Conservation (phyloP, 192 early-diverging fungal species). For the Phlyctochytrium planicorne region DNA sequence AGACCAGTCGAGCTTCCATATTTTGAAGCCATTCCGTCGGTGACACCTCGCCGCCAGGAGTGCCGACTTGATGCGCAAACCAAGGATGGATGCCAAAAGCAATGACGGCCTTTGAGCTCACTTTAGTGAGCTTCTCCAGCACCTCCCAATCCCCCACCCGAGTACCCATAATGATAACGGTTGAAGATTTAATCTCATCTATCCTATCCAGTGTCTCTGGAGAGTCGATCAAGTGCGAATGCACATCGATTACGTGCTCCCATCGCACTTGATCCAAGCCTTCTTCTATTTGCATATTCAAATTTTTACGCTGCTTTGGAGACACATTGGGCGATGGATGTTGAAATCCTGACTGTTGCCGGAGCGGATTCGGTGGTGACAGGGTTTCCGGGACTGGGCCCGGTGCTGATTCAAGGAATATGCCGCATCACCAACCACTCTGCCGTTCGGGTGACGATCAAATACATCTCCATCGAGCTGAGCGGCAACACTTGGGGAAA, state of each 20-base stretch:
- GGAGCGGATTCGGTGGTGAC: not conserved
- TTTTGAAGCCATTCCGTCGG: conserved; percentile 29
- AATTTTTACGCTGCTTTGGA: no score
- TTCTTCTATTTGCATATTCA: no score
- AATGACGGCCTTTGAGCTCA: conserved; percentile 2
- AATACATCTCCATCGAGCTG: not conserved
- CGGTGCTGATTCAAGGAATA: not conserved
- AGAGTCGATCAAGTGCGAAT: conserved; percentile 30
- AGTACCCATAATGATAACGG: conserved; percentile 37
- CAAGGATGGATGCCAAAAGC: conserved; percentile 37
- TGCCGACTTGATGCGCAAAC: conserved; percentile 25
- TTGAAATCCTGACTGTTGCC: not conserved
- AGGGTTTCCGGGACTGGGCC: not conserved
- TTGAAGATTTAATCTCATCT: not conserved
- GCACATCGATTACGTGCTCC: conserved; percentile 24
- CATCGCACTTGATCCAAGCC: not conserved
- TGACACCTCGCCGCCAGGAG: not conserved
- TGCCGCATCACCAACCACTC: not conserved
- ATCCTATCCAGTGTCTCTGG: conserved; percentile 13
- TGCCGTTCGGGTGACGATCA: not conserved
- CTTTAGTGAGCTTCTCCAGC: conserved; percentile 11
- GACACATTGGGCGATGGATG: not conserved
- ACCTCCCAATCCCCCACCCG: conserved; percentile 22
- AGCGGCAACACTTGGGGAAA: not conserved
- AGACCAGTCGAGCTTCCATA: conserved; percentile 32